Evolutionary conservation across 306 rosid genomes (phyloP).

Genomic region (Hippophae tibetana): DNA sequence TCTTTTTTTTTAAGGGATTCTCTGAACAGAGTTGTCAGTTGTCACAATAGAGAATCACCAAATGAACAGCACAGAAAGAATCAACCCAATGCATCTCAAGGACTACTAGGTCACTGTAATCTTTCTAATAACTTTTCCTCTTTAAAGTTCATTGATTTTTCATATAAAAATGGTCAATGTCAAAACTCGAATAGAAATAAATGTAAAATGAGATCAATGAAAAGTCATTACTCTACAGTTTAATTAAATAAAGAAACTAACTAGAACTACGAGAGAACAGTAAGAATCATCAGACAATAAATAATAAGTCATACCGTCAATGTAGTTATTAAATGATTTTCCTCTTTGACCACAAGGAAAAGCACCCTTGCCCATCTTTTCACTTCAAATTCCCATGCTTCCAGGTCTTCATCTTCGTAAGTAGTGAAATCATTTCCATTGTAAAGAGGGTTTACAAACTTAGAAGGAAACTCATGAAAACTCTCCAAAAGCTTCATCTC

Average conservation of each 20-base stretch:
- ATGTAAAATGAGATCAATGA: too few relatives aligned
- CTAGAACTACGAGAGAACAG: background rate
- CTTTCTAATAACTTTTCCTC: too few relatives aligned
- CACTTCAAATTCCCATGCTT: slow-evolving; percentile 78
- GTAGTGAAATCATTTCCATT: slow-evolving; percentile 28
- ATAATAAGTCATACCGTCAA: slow-evolving; percentile 41
- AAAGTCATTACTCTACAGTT: too few relatives aligned
- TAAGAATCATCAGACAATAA: slow-evolving; percentile 4
- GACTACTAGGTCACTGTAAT: too few relatives aligned
- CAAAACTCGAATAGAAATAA: too few relatives aligned
- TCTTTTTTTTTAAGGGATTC: too few relatives aligned
- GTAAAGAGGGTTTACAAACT: slow-evolving; percentile 32
- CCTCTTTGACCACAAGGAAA: slow-evolving; percentile 58
- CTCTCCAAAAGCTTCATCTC: slow-evolving; percentile 43
- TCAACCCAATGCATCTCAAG: too few relatives aligned
- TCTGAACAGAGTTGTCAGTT: too few relatives aligned
- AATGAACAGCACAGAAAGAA: too few relatives aligned
- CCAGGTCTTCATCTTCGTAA: slow-evolving; percentile 67
- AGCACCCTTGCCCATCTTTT: slow-evolving; percentile 87
- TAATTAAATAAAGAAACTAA: background rate
- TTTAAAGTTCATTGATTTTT: too few relatives aligned
- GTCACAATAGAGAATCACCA: too few relatives aligned
- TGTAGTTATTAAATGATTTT: slow-evolving; percentile 43
- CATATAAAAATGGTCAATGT: too few relatives aligned
- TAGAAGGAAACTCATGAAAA: slow-evolving; percentile 60